Evolutionary conservation across 2,329 filamentous ascomycete genomes (phyloP).

Genomic region (Neonectria faginata): DNA sequence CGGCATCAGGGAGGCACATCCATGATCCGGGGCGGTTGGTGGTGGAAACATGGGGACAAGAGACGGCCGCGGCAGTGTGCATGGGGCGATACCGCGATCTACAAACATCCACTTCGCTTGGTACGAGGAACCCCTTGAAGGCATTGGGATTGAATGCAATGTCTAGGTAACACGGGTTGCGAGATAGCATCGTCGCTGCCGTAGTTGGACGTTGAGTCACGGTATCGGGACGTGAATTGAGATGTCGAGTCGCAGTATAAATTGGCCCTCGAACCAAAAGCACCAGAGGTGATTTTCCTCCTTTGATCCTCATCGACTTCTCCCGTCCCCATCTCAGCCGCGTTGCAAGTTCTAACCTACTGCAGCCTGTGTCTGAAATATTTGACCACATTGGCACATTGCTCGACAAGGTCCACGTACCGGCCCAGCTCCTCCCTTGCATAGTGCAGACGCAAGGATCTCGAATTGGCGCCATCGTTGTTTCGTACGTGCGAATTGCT

Average conservation of each 20-base stretch:
- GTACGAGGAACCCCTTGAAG: neutral
- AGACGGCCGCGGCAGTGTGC: conserved; percentile 8
- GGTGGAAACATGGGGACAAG: conserved; percentile 1
- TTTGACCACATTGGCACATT: conserved; percentile 9
- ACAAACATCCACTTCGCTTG: neutral
- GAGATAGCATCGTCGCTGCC: neutral
- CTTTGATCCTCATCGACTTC: neutral
- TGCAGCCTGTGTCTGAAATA: conserved; percentile 7
- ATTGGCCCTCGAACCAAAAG: neutral
- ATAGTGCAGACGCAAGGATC: neutral
- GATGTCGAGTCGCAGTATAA: neutral
- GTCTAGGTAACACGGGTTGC: neutral
- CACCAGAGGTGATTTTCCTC: neutral
- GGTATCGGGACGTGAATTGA: neutral
- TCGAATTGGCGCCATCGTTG: conserved; percentile 9
- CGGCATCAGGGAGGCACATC: conserved; percentile 17
- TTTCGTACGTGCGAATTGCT: neutral
- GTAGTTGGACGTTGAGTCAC: neutral
- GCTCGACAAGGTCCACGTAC: conserved; percentile 9
- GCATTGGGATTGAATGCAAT: neutral
- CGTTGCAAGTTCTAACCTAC: neutral
- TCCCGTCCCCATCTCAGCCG: neutral
- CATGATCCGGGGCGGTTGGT: neutral
- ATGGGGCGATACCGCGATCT: neutral
- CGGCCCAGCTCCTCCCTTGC: conserved; percentile 11